Base-by-base conservation (phyloP, 2,329 filamentous ascomycete species). In the Scorias spongiosa region DNA sequence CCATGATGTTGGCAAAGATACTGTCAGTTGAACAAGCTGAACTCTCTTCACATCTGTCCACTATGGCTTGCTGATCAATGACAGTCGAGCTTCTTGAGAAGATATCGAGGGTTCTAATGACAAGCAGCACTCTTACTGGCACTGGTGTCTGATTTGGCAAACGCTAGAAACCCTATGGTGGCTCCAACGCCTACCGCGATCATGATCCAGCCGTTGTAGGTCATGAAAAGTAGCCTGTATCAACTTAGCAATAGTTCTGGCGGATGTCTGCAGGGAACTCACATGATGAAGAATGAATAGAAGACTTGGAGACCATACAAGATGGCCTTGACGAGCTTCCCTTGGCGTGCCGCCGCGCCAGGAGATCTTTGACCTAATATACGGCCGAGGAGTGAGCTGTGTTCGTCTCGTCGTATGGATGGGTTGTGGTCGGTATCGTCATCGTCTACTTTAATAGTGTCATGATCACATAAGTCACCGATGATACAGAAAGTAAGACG, bases 261-360 rank as follows among this genome's bases (percentile, higher is more conserved):
- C 20, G 20, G 20, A 3, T 3, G 20, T 7, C 20, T 15, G 30
- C 29, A 5, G 29, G 11, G 12, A 1, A 80, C 89, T 79, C 63
- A 95, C 91, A 98, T 98, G 61, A 98, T 88, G 74, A 98, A 96
- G 59, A 98, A 96, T 40, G 88, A 93, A 64, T 98, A 98, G 64
- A 96, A 96, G 53, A 91, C 93, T 70, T 98, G 91, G 42, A 91
- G 65, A 15, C 81, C 89, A 68, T 98, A 98, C 44, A 98, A 67
- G 29, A 75, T 64, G 26, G 84, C 84, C 70, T 94, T 89, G 63
- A 85, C 68, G 48, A 93, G 60, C 63, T 84, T 87, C 42, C 78
- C 80, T 57, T 74, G 76, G 64, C 78, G 75, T 62, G 77, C 75
- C 50, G 75, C 51, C 41, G 48, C 69, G 50, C 70, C 68, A 50